phyloP scores from a whole-genome alignment of 352 stramenopile genomes.

The Globisporangium cederbergense region DNA sequence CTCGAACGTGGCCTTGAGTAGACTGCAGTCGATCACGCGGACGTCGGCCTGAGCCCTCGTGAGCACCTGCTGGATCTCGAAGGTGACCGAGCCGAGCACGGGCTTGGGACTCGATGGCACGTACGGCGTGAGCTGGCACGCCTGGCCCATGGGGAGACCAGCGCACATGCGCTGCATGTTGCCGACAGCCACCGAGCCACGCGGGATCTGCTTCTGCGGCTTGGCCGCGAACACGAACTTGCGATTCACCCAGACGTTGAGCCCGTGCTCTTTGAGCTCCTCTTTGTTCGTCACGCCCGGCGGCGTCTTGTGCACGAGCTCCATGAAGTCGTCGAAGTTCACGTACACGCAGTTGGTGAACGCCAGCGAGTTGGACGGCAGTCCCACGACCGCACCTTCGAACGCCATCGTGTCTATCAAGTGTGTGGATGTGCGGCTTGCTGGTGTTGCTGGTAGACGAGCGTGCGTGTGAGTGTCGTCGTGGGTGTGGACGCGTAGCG shows the following conservation, averaged over 20 bases:
- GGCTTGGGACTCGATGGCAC: slow-evolving; percentile 38
- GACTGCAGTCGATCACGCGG: slow-evolving; percentile 66
- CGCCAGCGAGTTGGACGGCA: slow-evolving; percentile 74
- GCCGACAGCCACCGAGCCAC: slow-evolving; percentile 60
- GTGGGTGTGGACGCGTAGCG: not conserved
- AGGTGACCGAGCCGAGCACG: slow-evolving; percentile 68
- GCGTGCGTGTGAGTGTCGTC: not conserved
- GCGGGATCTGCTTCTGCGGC: slow-evolving; percentile 61
- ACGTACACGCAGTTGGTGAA: slow-evolving; percentile 86
- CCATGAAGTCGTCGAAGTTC: slow-evolving; percentile 69
- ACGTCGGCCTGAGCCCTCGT: slow-evolving; percentile 59
- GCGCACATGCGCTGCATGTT: slow-evolving; percentile 80
- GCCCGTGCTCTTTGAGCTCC: slow-evolving; percentile 60
- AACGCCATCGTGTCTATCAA: slow-evolving; percentile 38
- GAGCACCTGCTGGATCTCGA: slow-evolving; percentile 79
- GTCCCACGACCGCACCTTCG: slow-evolving; percentile 53
- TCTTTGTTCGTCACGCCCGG: slow-evolving; percentile 64
- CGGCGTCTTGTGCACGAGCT: slow-evolving; percentile 60
- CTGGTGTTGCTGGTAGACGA: not conserved
- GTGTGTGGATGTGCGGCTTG: not conserved
- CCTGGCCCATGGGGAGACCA: slow-evolving; percentile 59
- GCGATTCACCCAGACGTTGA: slow-evolving; percentile 81
- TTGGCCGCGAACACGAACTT: slow-evolving; percentile 82
- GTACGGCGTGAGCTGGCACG: slow-evolving; percentile 63
- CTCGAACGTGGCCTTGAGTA: slow-evolving; percentile 71